Percentiles rank a stretch among this genome's conserved stretches.
phyloP scores from a whole-genome alignment of 2,329 filamentous ascomycete genomes.

The Alternaria sp. region DNA sequence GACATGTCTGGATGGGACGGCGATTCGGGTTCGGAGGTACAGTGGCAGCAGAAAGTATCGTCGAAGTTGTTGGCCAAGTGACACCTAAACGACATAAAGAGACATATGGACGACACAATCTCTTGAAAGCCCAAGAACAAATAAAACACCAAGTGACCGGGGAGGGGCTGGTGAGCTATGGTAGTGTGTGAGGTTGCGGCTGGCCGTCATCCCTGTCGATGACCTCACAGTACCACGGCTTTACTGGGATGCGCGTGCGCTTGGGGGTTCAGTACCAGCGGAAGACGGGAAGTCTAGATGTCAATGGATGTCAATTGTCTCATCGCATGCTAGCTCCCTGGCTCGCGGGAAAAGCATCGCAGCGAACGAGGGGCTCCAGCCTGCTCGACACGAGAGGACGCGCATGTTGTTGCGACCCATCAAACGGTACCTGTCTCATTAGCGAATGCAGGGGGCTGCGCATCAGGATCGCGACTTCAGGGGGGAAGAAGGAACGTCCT shows the following conservation, averaged over 20 bases:
- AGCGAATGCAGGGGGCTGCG: constrained; percentile 7
- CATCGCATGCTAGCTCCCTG: constrained; percentile 4
- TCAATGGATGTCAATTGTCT: not conserved
- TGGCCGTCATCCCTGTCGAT: constrained; percentile 43
- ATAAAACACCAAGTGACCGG: not conserved
- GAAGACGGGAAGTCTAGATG: not conserved
- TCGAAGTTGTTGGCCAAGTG: constrained; percentile 14
- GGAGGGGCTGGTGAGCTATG: constrained; percentile 15
- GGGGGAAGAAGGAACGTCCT: not conserved
- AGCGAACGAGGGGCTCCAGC: not conserved
- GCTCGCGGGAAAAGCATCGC: constrained; percentile 5
- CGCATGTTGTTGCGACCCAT: constrained; percentile 2
- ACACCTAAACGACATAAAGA: constrained; percentile 14
- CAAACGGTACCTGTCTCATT: constrained; percentile 11
- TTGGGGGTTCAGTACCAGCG: constrained; percentile 7
- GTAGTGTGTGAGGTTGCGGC: constrained; percentile 23
- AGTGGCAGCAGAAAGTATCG: constrained; percentile 14
- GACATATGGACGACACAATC: not conserved
- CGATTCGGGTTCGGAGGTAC: not conserved
- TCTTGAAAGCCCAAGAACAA: constrained; percentile 5
- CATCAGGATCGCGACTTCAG: constrained; percentile 3
- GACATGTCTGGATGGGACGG: constrained; percentile 22
- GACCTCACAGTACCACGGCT: constrained; percentile 35
- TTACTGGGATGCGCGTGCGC: constrained; percentile 11
- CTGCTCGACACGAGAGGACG: not conserved